These are phyloP conservation scores for Sinapis alba DNA, from an alignment of 441 rosid genomes.

Conservation along the genomic window DNA sequence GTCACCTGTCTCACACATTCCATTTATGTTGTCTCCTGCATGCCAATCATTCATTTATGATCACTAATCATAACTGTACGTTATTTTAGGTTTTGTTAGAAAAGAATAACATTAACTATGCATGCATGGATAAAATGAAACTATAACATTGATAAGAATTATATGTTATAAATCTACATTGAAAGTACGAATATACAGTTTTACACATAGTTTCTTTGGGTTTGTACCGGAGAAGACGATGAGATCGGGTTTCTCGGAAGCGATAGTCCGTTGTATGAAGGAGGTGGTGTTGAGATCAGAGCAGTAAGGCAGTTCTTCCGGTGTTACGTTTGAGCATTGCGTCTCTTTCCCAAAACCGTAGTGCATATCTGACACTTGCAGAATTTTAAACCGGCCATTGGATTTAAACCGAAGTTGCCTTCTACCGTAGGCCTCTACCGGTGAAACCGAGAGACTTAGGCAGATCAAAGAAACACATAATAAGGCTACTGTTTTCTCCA, in stretches of 20 bases:
- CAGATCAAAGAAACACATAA: conserved; percentile 21
- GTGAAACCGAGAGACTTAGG: conserved; percentile 11
- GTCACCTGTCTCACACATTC: conserved; percentile 55
- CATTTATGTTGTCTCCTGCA: conserved; percentile 74
- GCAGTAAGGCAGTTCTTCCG: conserved; percentile 53
- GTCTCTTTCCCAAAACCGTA: conserved; percentile 64
- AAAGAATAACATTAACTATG: not conserved
- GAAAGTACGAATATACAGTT: not conserved
- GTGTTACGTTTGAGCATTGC: conserved; percentile 57
- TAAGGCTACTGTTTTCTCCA: conserved; percentile 17
- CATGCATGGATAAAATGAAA: not conserved
- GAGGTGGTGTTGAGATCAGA: conserved; percentile 86
- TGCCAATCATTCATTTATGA: not conserved
- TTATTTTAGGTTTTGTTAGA: not conserved
- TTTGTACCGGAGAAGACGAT: conserved; percentile 79
- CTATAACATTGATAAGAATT: not conserved
- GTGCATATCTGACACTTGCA: conserved; percentile 91
- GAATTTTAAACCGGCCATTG: conserved; percentile 71
- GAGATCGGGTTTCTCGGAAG: conserved; percentile 74
- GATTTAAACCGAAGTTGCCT: conserved; percentile 52
- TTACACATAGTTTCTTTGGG: not conserved
- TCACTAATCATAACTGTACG: not conserved
- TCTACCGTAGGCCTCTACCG: conserved; percentile 16
- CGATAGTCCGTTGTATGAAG: conserved; percentile 66
- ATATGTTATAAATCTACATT: not conserved